Percentiles rank a stretch among this genome's conserved stretches.
Conservation (phyloP, 73 alveolate species). For the Uronychia binucleata region DNA sequence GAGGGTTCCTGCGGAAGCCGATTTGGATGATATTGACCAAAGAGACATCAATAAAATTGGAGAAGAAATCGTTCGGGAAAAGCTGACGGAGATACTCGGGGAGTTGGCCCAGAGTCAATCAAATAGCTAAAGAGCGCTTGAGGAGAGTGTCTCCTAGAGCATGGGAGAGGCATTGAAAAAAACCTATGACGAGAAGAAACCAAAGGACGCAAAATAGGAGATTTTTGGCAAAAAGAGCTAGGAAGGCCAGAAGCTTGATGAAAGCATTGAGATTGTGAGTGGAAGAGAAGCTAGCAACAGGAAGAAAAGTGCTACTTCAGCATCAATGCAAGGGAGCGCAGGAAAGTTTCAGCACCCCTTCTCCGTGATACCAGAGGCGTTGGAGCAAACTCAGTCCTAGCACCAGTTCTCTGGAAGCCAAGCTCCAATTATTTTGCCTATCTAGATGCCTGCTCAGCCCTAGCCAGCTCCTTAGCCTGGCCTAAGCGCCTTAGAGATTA, state of each 20-base stretch:
- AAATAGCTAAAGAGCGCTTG: too few species aligned
- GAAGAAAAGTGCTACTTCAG: not conserved
- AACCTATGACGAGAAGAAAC: not conserved
- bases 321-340: not conserved
- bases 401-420: not conserved
- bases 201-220: not conserved
- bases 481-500: not conserved
- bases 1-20: not conserved
- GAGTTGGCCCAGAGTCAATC: too few species aligned
- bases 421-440: not conserved
- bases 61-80: slow-evolving; percentile 43
- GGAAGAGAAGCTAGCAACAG: not conserved
- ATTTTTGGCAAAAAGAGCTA: not conserved
- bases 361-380: not conserved
- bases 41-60: slow-evolving; percentile 24
- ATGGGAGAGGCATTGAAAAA: not conserved
- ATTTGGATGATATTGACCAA: not conserved
- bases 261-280: too few species aligned
- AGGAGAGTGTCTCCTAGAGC: not conserved
- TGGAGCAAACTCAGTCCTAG: not conserved
- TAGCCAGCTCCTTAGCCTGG: not conserved
- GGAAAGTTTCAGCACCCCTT: not conserved
- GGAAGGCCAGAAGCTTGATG: not conserved
- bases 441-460: not conserved
- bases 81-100: slow-evolving; percentile 30